A percentile compares a stretch with the other conserved stretches of the same genome.
Conservation (phyloP, 2,329 filamentous ascomycete species). For the Coniella vitis region DNA sequence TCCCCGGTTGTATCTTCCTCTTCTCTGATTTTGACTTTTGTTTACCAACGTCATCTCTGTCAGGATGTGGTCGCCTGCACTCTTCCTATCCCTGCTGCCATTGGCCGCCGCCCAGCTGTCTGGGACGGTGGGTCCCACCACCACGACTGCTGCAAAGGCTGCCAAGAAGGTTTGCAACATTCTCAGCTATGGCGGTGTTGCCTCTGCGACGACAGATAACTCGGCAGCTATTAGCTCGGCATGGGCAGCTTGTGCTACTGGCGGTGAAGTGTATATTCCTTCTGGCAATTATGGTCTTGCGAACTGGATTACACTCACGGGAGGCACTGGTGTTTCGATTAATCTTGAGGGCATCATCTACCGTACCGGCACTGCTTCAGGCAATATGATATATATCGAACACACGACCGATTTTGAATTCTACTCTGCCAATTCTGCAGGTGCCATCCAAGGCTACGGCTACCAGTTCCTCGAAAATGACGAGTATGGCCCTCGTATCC, state of each 20-base stretch:
- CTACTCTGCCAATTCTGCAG: conserved; percentile 34
- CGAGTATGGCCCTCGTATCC: conserved; percentile 12
- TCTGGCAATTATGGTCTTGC: conserved; percentile 38
- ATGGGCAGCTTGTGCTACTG: conserved; percentile 35
- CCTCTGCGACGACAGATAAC: conserved; percentile 39
- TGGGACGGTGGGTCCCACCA: conserved; percentile 20
- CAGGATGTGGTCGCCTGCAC: conserved; percentile 1
- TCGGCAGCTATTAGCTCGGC: conserved; percentile 22
- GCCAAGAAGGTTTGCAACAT: conserved; percentile 38
- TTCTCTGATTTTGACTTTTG: background rate
- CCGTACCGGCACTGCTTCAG: conserved; percentile 20
- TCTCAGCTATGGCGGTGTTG: conserved; percentile 38
- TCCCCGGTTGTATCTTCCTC: background rate
- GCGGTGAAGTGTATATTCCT: conserved; percentile 42
- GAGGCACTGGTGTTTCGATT: conserved; percentile 38
- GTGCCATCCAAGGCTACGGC: conserved; percentile 42
- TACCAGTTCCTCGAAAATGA: conserved; percentile 35
- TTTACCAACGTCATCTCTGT: background rate
- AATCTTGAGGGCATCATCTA: conserved; percentile 37
- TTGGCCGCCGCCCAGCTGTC: conserved; percentile 5
- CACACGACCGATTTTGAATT: conserved; percentile 38
- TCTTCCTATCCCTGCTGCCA: background rate
- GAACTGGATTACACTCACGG: conserved; percentile 38
- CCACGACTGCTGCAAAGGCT: conserved; percentile 22
- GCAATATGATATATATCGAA: conserved; percentile 23